phyloP scores from a whole-genome alignment of 2,329 filamentous ascomycete species.

The Exserohilum rostratum region DNA sequence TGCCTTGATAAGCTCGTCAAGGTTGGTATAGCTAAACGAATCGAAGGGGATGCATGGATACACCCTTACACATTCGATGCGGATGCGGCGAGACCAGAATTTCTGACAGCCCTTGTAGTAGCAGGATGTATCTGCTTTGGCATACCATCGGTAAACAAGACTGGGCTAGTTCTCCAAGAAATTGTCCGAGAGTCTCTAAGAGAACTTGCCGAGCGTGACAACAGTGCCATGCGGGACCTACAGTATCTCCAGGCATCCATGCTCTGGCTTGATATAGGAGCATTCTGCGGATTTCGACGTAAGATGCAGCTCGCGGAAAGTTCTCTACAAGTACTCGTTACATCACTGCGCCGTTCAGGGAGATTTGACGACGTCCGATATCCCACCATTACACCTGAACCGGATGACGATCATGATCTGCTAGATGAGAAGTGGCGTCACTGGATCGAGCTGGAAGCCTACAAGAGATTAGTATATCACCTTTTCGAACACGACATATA shows the following conservation, averaged over 20 bases:
- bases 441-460: slow-evolving; percentile 69
- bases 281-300: slow-evolving; percentile 63
- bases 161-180: slow-evolving; percentile 38
- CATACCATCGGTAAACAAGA: slow-evolving; percentile 37
- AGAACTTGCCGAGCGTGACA: slow-evolving; percentile 35
- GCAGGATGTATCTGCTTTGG: slow-evolving; percentile 44
- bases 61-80: slow-evolving; percentile 40
- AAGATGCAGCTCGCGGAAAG: slow-evolving; percentile 64
- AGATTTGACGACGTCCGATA: slow-evolving; percentile 59
- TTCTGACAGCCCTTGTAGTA: slow-evolving; percentile 36
- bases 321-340: slow-evolving; percentile 58
- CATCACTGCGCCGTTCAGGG: slow-evolving; percentile 61
- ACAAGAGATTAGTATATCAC: slow-evolving; percentile 54
- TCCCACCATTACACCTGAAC: not conserved
- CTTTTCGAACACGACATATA: slow-evolving; percentile 29
- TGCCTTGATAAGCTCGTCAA: slow-evolving; percentile 40
- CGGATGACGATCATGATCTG: slow-evolving; percentile 42
- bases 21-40: slow-evolving; percentile 40
- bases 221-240: slow-evolving; percentile 51
- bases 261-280: slow-evolving; percentile 58
- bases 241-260: slow-evolving; percentile 59
- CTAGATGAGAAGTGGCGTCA: slow-evolving; percentile 67
- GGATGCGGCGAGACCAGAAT: slow-evolving; percentile 30
- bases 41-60: slow-evolving; percentile 43
- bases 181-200: slow-evolving; percentile 38